These are phyloP conservation scores for Kuraishia cidri DNA, from an alignment of 805 yeast genomes.

Conservation along the genomic window DNA sequence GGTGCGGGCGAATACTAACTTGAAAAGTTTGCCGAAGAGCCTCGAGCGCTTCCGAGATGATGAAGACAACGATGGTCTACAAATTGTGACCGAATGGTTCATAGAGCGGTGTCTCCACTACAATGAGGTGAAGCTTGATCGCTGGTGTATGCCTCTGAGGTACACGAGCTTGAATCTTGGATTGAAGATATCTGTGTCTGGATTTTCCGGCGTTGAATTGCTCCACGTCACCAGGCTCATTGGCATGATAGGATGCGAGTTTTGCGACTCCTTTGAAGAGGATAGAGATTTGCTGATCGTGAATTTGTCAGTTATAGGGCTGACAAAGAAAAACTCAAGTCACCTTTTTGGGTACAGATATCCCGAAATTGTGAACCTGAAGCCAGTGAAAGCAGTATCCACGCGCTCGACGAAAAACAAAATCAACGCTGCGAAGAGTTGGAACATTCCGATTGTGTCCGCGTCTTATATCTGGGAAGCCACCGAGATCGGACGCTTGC, in stretches of 20 bases:
- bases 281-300: constrained; percentile 49
- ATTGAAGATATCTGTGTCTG: constrained; percentile 46
- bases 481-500: constrained; percentile 24
- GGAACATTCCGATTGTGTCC: constrained; percentile 53
- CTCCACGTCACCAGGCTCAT: constrained; percentile 59
- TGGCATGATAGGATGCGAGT: constrained; percentile 39
- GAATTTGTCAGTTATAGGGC: constrained; percentile 33
- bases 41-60: too few relatives aligned
- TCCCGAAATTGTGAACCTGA: constrained; percentile 16
- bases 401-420: constrained; percentile 39
- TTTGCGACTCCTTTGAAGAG: constrained; percentile 36
- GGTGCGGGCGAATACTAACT: constrained; percentile 14
- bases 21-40: constrained; percentile 8
- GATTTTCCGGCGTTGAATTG: constrained; percentile 71
- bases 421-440: constrained; percentile 46
- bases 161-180: constrained; percentile 10
- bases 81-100: constrained; percentile 69
- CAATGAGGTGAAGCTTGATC: constrained; percentile 36
- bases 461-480: constrained; percentile 46
- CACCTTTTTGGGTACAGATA: constrained; percentile 26
- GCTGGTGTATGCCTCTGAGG: constrained; percentile 54
- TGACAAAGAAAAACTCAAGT: constrained; percentile 30
- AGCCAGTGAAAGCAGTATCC: constrained; percentile 4
- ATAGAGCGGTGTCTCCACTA: constrained; percentile 66
- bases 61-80: constrained; percentile 10